A percentile compares a stretch with the other conserved stretches of the same genome.
phyloP scores from a whole-genome alignment of 768 basidiomycete species.

The Antrodiella citrinella region DNA sequence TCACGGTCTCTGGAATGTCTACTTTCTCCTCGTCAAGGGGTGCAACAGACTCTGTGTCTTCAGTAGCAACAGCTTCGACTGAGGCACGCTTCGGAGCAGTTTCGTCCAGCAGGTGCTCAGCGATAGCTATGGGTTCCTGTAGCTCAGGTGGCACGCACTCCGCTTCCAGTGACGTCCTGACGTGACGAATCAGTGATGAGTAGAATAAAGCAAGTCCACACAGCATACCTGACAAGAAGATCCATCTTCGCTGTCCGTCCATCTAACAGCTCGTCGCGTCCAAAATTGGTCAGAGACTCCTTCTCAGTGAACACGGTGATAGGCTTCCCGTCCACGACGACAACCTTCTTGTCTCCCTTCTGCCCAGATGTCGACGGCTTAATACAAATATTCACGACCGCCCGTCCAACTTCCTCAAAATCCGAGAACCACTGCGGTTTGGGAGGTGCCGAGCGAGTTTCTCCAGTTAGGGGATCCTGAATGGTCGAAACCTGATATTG shows the following conservation, averaged over 20 bases:
- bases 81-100: slow-evolving; percentile 12
- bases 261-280: slow-evolving; percentile 71
- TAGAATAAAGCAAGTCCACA: too few species aligned
- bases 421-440: slow-evolving; percentile 70
- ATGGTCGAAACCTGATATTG: slow-evolving; percentile 72
- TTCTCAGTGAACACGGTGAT: slow-evolving; percentile 60
- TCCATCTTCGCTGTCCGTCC: slow-evolving; percentile 59
- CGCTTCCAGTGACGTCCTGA: slow-evolving; percentile 46
- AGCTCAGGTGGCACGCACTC: slow-evolving; percentile 56
- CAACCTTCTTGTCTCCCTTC: slow-evolving; percentile 23
- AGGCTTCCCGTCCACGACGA: slow-evolving; percentile 34
- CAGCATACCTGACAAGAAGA: slow-evolving; percentile 57
- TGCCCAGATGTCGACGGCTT: slow-evolving; percentile 33
- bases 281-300: slow-evolving; percentile 62
- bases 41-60: slow-evolving; percentile 8
- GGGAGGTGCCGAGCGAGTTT: slow-evolving; percentile 46
- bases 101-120: slow-evolving; percentile 49
- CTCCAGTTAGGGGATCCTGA: slow-evolving; percentile 73
- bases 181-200: slow-evolving; percentile 10
- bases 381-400: slow-evolving; percentile 49
- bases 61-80: slow-evolving; percentile 10
- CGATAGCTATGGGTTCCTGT: slow-evolving; percentile 49
- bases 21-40: background rate
- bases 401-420: slow-evolving; percentile 48
- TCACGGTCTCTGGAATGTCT: background rate